Base-by-base conservation (phyloP, 1,284 basidiomycete genomes). In the Sanghuangporus sanghuang region DNA sequence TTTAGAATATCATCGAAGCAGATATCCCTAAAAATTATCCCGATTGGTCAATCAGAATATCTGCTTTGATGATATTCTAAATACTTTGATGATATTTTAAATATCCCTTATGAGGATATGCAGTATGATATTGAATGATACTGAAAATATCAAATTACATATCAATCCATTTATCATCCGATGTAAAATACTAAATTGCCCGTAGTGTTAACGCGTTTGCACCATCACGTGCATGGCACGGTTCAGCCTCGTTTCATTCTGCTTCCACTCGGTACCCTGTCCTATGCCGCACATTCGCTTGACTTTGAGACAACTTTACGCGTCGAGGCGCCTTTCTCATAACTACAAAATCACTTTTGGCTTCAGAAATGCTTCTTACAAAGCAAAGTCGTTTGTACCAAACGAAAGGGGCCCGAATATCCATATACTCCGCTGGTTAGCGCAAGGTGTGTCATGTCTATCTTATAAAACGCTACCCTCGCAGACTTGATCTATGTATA, bases 371-470 rank as follows among this genome's bases (percentile, higher is more conserved):
- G 21, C 48, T n/a, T 59, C 58, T 14, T 62, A 62, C 48, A 53
- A 52, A 14, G 50, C 62, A n/a, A 63, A 59, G 27, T 16, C 56
- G 7, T 62, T 65, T 48, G 50, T 49, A 3, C 64, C 60, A 32
- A 62, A 63, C 42, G 56, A 57, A 44, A 54, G 63, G 32, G 64
- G 64, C 11, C 64, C 64, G 8, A 66, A 66, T 59, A 35, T 55
- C 35, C 39, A 50, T 16, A 52, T 66, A 18, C 48, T 66, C 6
- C 56, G 49, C 11, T 32, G 48, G 50, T 46, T 66, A 21, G 54
- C 23, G 32, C 21, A 60, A 52, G 62, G 64, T 63, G 36, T 63
- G 60, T 40, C 21, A 44, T 23, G 3, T 50, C 27, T 59, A 35
- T 52, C 6, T 44, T 5, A 57, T 32, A 23, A 36, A 42, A 6